Conservation (phyloP, 768 basidiomycete species). For the Scleroderma bovista region DNA sequence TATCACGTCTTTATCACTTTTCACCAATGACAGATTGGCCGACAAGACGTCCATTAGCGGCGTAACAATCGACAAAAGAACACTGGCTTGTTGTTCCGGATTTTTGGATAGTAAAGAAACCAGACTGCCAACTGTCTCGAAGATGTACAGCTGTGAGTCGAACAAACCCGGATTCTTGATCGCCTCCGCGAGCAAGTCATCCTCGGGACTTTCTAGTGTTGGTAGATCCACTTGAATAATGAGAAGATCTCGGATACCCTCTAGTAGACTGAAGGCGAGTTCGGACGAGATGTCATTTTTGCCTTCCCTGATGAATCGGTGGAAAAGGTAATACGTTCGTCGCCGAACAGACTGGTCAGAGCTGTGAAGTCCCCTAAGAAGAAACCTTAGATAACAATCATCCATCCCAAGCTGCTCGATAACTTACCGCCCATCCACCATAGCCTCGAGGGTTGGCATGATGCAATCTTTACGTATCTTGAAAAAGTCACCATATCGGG, state of each 20-base stretch:
- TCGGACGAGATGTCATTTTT: constrained; percentile 71
- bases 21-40: constrained; percentile 47
- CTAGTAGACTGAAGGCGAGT: constrained; percentile 65
- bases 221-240: constrained; percentile 72
- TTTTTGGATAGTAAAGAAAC: constrained; percentile 67
- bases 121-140: constrained; percentile 85
- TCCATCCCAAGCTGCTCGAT: not conserved
- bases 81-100: constrained; percentile 59
- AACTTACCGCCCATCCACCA: constrained; percentile 76
- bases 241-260: constrained; percentile 72
- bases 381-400: constrained; percentile 2
- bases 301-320: constrained; percentile 84
- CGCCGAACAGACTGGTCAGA: constrained; percentile 61
- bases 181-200: constrained; percentile 76
- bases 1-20: constrained; percentile 59
- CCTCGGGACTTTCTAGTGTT: constrained; percentile 64
- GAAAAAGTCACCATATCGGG: constrained; percentile 97
- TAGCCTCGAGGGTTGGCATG: constrained; percentile 79
- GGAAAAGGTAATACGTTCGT: constrained; percentile 87
- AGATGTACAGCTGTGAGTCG: constrained; percentile 90
- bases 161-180: constrained; percentile 68
- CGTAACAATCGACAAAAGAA: constrained; percentile 73
- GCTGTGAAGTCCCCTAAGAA: constrained; percentile 78
- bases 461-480: constrained; percentile 88
- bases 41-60: constrained; percentile 77